Percentiles rank a stretch among this genome's conserved stretches.
Conservation (phyloP, 768 basidiomycete species). For the Tylopilus sp. region DNA sequence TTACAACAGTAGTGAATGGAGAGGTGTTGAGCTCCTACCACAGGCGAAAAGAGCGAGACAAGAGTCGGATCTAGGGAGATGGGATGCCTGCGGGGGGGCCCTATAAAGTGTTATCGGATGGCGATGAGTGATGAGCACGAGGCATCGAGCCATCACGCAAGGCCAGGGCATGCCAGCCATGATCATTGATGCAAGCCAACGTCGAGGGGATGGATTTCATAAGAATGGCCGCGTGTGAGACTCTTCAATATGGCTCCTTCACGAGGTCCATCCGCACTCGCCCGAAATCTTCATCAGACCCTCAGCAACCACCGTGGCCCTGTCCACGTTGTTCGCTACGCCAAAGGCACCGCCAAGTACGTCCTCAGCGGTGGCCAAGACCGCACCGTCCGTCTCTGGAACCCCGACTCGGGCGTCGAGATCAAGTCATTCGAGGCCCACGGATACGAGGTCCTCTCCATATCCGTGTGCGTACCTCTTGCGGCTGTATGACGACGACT, state of each 20-base stretch:
- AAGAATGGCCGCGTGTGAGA: too few species aligned
- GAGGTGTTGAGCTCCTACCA: conserved; percentile 9
- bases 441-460: conserved; percentile 91
- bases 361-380: conserved; percentile 93
- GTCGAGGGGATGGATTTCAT: too few species aligned
- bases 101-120: not conserved
- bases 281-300: conserved; percentile 60
- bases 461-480: conserved; percentile 67
- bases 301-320: conserved; percentile 74
- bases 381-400: conserved; percentile 87
- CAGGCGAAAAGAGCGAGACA: not conserved
- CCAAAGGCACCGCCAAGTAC: conserved; percentile 85
- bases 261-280: conserved; percentile 49
- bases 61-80: not conserved
- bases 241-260: conserved; percentile 44
- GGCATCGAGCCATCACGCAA: not conserved
- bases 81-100: conserved; percentile 2
- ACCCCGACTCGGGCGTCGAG: conserved; percentile 79
- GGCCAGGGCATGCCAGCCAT: not conserved
- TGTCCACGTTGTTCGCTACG: conserved; percentile 88
- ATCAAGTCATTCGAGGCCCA: conserved; percentile 91
- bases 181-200: too few species aligned
- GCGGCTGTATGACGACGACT: not conserved
- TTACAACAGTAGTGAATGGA: not conserved
- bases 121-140: not conserved